A percentile compares a stretch with the other conserved stretches of the same genome.
These are phyloP conservation scores for Lomentospora prolificans DNA, from an alignment of 2,329 filamentous ascomycete genomes.

Conservation along the genomic window DNA sequence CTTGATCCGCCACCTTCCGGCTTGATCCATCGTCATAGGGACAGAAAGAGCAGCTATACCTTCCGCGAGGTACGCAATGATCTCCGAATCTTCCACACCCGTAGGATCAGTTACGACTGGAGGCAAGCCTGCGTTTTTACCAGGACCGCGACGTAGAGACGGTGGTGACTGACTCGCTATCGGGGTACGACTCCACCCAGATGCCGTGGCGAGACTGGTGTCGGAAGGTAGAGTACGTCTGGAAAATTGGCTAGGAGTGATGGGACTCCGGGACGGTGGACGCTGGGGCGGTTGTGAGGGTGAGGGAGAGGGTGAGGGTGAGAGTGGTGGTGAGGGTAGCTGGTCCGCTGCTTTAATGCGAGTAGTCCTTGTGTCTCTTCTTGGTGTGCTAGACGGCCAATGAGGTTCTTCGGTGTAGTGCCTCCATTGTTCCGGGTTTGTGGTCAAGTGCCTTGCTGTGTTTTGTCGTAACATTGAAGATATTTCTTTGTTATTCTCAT, in stretches of 20 bases:
- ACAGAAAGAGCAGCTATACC: constrained; percentile 20
- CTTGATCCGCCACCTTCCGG: constrained; percentile 31
- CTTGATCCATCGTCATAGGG: constrained; percentile 25
- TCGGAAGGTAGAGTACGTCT: background rate
- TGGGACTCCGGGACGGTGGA: background rate
- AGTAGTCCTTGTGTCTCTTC: background rate
- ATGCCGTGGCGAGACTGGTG: background rate
- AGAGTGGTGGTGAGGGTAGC: constrained; percentile 1
- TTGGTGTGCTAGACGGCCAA: background rate
- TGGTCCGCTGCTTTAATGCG: background rate
- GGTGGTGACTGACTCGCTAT: background rate
- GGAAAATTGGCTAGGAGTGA: background rate
- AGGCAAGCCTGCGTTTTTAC: background rate
- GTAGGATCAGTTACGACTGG: background rate
- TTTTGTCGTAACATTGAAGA: too few relatives aligned
- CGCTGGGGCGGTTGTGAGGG: too few relatives aligned
- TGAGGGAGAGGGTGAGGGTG: too few relatives aligned
- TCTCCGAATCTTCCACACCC: constrained; percentile 19
- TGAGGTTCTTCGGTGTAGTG: background rate
- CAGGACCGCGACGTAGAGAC: background rate
- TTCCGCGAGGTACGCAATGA: constrained; percentile 18
- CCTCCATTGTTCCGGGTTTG: background rate
- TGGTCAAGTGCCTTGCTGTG: too few relatives aligned
- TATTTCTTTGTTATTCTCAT: too few relatives aligned
- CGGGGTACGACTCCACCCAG: background rate